These are phyloP conservation scores for Fusarium sp. DNA, from an alignment of 2,329 filamentous ascomycete genomes.

Conservation along the genomic window DNA sequence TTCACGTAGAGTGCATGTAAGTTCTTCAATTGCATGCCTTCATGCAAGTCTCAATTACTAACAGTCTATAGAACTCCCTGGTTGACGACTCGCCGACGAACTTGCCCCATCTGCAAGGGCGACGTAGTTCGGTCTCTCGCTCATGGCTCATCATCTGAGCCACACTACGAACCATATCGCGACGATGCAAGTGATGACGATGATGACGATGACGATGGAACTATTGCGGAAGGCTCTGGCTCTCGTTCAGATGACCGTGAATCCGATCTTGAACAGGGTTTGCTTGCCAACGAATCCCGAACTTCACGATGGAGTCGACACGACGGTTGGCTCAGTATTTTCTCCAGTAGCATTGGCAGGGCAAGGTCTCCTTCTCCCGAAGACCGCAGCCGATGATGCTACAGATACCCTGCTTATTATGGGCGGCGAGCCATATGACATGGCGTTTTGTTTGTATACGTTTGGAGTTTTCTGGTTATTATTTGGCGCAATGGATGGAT, in stretches of 20 bases:
- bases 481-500: constrained; percentile 16
- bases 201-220: constrained; percentile 54
- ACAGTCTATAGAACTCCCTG: constrained; percentile 80
- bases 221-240: constrained; percentile 50
- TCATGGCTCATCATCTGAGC: constrained; percentile 61
- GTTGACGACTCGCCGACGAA: constrained; percentile 92
- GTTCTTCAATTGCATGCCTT: constrained; percentile 52
- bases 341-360: constrained; percentile 48
- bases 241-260: constrained; percentile 46
- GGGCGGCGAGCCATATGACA: constrained; percentile 7
- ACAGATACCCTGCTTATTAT: not conserved
- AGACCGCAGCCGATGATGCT: constrained; percentile 38
- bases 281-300: constrained; percentile 37
- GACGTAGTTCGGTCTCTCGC: constrained; percentile 84
- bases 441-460: constrained; percentile 30
- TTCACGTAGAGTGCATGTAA: constrained; percentile 98
- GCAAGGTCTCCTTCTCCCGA: constrained; percentile 41
- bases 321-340: constrained; percentile 52
- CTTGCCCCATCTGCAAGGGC: constrained; percentile 98
- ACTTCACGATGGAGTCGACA: constrained; percentile 39
- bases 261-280: constrained; percentile 58
- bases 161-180: constrained; percentile 65
- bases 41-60: not conserved
- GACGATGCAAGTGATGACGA: constrained; percentile 60
- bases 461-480: constrained; percentile 27